A percentile compares a stretch with the other conserved stretches of the same genome.
phyloP scores from a whole-genome alignment of 2,329 filamentous ascomycete genomes.

The Colletotrichum liaoningense region DNA sequence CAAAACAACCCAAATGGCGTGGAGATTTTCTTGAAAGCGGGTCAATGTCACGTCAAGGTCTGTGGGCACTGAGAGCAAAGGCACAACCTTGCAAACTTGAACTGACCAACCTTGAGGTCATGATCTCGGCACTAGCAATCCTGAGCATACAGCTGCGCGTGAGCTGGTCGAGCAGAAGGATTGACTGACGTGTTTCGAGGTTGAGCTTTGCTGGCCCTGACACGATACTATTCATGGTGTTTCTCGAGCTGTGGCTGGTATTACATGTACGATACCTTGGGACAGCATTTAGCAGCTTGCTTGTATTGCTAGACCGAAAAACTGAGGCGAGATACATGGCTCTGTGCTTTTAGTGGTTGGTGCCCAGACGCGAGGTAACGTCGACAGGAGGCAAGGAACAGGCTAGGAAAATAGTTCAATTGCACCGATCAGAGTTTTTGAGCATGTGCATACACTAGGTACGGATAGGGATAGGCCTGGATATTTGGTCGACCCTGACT shows the following conservation, averaged over 20 bases:
- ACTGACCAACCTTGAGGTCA: neutral
- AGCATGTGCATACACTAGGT: neutral
- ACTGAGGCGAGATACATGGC: neutral
- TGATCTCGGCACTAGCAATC: neutral
- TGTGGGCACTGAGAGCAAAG: neutral
- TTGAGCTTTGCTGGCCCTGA: neutral
- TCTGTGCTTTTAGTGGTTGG: neutral
- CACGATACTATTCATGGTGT: neutral
- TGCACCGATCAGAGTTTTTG: neutral
- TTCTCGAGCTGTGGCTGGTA: neutral
- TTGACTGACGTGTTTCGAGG: neutral
- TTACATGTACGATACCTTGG: too few species aligned
- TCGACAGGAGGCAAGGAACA: conserved; percentile 6
- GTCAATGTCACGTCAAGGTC: conserved; percentile 18
- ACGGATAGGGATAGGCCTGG: neutral
- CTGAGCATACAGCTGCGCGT: neutral
- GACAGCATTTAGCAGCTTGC: neutral
- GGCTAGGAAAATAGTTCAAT: conserved; percentile 17
- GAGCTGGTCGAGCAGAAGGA: neutral
- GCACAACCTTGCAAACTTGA: neutral
- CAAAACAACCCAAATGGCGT: neutral
- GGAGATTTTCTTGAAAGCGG: conserved; percentile 16
- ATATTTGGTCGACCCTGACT: neutral
- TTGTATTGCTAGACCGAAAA: neutral
- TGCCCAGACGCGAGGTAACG: neutral